These are phyloP conservation scores for Suhomyces choctaworum DNA, from an alignment of 1,139 yeast genomes.

Conservation along the genomic window DNA sequence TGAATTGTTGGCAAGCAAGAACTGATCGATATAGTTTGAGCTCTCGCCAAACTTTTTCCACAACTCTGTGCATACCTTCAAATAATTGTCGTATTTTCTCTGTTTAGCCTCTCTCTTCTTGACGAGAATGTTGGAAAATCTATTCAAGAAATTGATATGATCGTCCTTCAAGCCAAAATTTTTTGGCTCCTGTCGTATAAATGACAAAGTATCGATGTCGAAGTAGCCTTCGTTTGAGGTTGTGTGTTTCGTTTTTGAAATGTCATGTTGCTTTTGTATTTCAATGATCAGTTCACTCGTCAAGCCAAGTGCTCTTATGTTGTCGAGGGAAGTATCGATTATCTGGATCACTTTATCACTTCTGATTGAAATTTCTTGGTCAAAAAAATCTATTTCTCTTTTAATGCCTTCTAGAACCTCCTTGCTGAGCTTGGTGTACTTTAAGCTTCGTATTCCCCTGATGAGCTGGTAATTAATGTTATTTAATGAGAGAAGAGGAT, in stretches of 20 bases:
- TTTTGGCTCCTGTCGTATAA: constrained; percentile 38
- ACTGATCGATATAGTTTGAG: constrained; percentile 35
- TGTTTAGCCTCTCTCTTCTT: constrained; percentile 35
- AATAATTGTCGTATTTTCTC: constrained; percentile 34
- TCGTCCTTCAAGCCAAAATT: constrained; percentile 43
- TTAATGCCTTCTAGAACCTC: constrained; percentile 28
- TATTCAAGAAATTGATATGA: constrained; percentile 35
- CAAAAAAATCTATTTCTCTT: constrained; percentile 29
- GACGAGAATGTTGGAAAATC: constrained; percentile 29
- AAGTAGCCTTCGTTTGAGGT: constrained; percentile 24
- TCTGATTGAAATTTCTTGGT: constrained; percentile 29
- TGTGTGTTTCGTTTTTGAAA: constrained; percentile 19
- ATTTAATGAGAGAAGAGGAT: constrained; percentile 1
- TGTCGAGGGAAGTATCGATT: constrained; percentile 29
- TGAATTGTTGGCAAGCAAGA: constrained; percentile 36
- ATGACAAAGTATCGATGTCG: constrained; percentile 39
- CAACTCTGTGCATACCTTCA: constrained; percentile 40
- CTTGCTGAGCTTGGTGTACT: constrained; percentile 39
- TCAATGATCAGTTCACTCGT: constrained; percentile 36
- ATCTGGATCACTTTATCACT: constrained; percentile 24
- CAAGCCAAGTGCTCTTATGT: constrained; percentile 31
- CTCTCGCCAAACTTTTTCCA: constrained; percentile 54
- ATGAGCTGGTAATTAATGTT: constrained; percentile 43
- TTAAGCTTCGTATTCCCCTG: constrained; percentile 35
- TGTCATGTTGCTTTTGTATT: constrained; percentile 33